Evolutionary conservation across 768 basidiomycete species (phyloP).

Genomic region (Coprinellus micaceus): DNA sequence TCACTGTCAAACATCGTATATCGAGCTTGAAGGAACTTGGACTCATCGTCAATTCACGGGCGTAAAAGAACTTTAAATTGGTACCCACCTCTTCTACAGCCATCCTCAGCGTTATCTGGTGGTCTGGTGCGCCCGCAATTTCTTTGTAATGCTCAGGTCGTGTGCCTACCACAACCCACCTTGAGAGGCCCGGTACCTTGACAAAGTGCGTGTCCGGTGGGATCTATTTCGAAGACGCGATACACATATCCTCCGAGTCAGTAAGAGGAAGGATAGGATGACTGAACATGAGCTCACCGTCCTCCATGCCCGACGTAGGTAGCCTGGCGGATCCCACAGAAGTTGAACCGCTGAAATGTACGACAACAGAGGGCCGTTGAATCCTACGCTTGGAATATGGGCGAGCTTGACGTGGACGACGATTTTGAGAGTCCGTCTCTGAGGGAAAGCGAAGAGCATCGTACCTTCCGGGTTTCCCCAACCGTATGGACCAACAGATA

Average conservation of each 20-base stretch:
- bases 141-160: conserved; percentile 26
- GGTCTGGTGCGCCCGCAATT: conserved; percentile 27
- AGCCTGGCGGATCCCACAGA: background rate
- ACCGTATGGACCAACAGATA: background rate
- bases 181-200: conserved; percentile 2
- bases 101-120: conserved; percentile 24
- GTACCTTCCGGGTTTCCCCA: background rate
- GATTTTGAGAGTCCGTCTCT: too few relatives aligned
- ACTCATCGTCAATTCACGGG: background rate
- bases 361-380: background rate
- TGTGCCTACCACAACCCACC: conserved; percentile 6
- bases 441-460: background rate
- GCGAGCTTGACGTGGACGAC: background rate
- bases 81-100: conserved; percentile 25
- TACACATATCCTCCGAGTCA: background rate
- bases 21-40: conserved; percentile 3
- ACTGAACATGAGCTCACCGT: background rate
- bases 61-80: background rate
- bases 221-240: background rate
- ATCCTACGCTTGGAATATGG: background rate
- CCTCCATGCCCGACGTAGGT: background rate
- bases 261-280: background rate
- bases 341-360: background rate
- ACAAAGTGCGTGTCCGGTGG: background rate
- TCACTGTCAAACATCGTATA: conserved; percentile 13